These are phyloP conservation scores for Fusarium tupiense DNA, from an alignment of 2,329 filamentous ascomycete genomes.

Conservation along the genomic window DNA sequence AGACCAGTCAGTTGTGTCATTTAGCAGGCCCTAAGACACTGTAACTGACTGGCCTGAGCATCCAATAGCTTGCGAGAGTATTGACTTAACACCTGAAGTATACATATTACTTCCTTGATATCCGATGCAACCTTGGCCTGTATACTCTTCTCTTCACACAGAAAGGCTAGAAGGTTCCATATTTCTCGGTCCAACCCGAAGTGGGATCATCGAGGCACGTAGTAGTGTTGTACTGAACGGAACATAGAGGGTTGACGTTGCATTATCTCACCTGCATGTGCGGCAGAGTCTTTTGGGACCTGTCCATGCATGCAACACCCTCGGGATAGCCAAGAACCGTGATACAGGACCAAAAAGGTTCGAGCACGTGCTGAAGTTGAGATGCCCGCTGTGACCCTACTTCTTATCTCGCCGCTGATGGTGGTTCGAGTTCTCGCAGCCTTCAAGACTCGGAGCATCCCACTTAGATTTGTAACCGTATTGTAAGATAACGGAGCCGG, in stretches of 20 bases:
- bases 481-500: neutral
- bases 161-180: neutral
- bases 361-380: neutral
- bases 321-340: neutral
- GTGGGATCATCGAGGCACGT: neutral
- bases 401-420: neutral
- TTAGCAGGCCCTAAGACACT: accelerated
- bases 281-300: neutral
- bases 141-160: neutral
- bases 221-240: neutral
- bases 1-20: neutral
- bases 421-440: neutral
- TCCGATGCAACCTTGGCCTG: too few relatives aligned
- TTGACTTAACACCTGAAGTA: neutral
- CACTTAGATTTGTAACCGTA: neutral
- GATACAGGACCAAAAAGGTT: neutral
- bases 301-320: neutral
- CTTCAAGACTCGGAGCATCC: neutral
- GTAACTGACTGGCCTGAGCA: accelerated
- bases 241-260: neutral
- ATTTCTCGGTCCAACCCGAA: neutral
- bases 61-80: neutral
- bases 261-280: neutral
- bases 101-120: neutral
- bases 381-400: neutral